A percentile compares a stretch with the other conserved stretches of the same genome.
These are phyloP conservation scores for Rhizopus microsporus DNA, from an alignment of 371 early-diverging fungal species.

Conservation along the genomic window DNA sequence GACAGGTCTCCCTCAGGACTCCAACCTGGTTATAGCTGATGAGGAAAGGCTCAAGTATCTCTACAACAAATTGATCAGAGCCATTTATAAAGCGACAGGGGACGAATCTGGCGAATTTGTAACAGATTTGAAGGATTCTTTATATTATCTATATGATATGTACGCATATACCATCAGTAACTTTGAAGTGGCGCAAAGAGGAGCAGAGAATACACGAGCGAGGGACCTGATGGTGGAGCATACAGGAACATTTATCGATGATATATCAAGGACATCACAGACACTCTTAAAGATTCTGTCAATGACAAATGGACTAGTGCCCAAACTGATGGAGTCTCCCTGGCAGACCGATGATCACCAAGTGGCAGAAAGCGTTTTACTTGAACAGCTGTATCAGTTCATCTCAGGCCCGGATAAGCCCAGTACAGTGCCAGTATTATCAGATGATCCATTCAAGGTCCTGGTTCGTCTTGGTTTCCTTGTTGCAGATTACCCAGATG, in stretches of 20 bases:
- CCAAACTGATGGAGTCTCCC: constrained; percentile 29
- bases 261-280: constrained; percentile 56
- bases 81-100: constrained; percentile 14
- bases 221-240: constrained; percentile 44
- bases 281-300: constrained; percentile 65
- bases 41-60: constrained; percentile 25
- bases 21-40: constrained; percentile 23
- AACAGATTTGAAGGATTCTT: constrained; percentile 17
- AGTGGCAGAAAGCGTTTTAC: constrained; percentile 21
- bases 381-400: constrained; percentile 17
- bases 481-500: constrained; percentile 31
- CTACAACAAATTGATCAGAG: constrained; percentile 30
- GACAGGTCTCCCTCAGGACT: constrained; percentile 15
- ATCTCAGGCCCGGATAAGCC: constrained; percentile 10
- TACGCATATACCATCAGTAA: constrained; percentile 67
- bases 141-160: constrained; percentile 42
- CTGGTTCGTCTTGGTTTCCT: constrained; percentile 59
- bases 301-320: constrained; percentile 47
- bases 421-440: constrained; percentile 50
- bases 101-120: background rate
- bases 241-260: constrained; percentile 62
- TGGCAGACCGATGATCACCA: constrained; percentile 30
- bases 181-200: constrained; percentile 70
- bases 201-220: constrained; percentile 33
- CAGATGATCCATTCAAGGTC: constrained; percentile 65